Evolutionary conservation across 202 grass and related monocot genomes (phyloP).

Genomic region (Zoysia matrella): DNA sequence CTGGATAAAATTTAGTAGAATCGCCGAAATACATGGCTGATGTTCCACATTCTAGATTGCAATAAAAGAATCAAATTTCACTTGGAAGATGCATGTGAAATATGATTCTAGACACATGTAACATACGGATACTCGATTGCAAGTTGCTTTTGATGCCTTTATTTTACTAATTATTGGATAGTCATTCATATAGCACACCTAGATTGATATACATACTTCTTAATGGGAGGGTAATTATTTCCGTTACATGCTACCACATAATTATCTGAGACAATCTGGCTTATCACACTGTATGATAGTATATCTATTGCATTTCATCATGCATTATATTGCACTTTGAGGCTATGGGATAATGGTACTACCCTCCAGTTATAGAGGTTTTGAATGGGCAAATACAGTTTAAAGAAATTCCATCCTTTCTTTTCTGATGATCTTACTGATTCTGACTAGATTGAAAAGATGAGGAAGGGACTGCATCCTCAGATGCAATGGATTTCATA

Average conservation of each 20-base stretch:
- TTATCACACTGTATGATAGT: background rate
- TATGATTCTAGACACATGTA: too few relatives aligned
- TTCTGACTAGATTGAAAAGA: conserved; percentile 35
- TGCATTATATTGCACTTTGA: too few relatives aligned
- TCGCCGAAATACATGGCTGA: too few relatives aligned
- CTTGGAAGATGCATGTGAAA: too few relatives aligned
- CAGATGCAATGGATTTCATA: conserved; percentile 79
- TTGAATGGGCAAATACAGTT: background rate
- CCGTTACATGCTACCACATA: background rate
- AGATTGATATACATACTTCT: background rate
- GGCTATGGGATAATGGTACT: too few relatives aligned
- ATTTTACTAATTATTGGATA: background rate
- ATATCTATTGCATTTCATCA: background rate
- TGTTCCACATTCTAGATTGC: too few relatives aligned
- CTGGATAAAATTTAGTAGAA: too few relatives aligned
- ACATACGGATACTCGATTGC: too few relatives aligned
- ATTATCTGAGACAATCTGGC: background rate
- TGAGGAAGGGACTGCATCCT: conserved; percentile 73
- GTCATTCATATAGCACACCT: background rate
- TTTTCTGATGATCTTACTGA: too few relatives aligned
- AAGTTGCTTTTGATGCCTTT: too few relatives aligned
- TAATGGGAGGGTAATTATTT: background rate
- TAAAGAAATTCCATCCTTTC: background rate
- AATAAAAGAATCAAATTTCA: too few relatives aligned
- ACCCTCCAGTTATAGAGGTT: too few relatives aligned